A percentile compares a stretch with the other conserved stretches of the same genome.
These are phyloP conservation scores for Epichloe festucae DNA, from an alignment of 2,329 filamentous ascomycete species.

Conservation along the genomic window DNA sequence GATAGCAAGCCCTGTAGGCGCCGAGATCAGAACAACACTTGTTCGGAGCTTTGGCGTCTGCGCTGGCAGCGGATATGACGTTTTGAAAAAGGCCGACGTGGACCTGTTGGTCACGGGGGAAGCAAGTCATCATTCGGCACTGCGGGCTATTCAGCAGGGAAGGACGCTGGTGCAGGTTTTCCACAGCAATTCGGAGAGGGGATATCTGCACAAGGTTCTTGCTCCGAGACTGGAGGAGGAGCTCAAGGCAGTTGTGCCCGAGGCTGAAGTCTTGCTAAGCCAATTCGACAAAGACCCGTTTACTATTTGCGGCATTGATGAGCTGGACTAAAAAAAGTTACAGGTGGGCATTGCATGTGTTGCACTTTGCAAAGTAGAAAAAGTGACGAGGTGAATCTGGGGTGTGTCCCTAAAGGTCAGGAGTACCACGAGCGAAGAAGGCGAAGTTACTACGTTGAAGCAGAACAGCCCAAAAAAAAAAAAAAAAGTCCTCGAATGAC, in stretches of 20 bases:
- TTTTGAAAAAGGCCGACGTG: conserved; percentile 57
- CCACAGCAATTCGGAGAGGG: conserved; percentile 82
- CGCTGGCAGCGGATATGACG: conserved; percentile 71
- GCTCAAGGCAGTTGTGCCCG: conserved; percentile 36
- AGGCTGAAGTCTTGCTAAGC: conserved; percentile 59
- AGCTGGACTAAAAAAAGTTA: conserved; percentile 15
- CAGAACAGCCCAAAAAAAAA: too few relatives aligned
- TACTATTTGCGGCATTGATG: conserved; percentile 49
- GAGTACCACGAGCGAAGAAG: neutral
- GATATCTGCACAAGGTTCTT: conserved; percentile 63
- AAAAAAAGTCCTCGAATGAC: too few relatives aligned
- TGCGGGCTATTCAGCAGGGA: conserved; percentile 74
- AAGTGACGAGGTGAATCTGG: too few relatives aligned
- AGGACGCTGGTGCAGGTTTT: conserved; percentile 75
- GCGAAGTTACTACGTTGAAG: too few relatives aligned
- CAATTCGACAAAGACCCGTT: conserved; percentile 79
- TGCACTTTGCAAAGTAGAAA: neutral
- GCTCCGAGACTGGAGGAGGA: conserved; percentile 47
- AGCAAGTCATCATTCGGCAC: conserved; percentile 82
- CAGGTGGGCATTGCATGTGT: neutral
- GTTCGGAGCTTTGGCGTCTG: conserved; percentile 72
- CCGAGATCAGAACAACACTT: conserved; percentile 19
- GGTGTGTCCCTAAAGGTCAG: neutral
- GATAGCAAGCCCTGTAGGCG: conserved; percentile 38
- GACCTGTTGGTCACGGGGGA: conserved; percentile 87